Conservation (phyloP, 352 stramenopile species). For the Globisporangium parvum region DNA sequence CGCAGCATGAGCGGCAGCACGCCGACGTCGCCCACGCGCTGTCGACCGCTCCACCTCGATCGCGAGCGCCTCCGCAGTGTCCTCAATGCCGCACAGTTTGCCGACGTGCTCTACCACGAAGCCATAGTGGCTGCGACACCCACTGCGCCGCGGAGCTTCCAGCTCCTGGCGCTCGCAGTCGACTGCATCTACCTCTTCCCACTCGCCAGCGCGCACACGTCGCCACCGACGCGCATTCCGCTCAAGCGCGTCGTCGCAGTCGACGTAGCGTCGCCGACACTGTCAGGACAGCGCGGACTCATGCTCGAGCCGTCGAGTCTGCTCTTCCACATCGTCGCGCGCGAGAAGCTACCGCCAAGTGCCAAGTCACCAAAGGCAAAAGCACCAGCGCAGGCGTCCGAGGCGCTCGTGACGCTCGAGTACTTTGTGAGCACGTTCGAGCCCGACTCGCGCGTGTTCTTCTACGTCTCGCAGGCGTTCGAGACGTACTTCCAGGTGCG, state of each 20-base stretch:
- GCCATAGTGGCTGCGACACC: conserved; percentile 34
- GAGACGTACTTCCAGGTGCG: conserved; percentile 40
- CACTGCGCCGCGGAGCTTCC: conserved; percentile 21
- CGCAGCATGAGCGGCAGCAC: conserved; percentile 4
- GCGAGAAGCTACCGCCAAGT: conserved; percentile 9
- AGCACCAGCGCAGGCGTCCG: neutral
- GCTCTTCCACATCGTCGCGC: conserved; percentile 40
- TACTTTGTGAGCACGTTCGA: conserved; percentile 62
- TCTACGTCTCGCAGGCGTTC: conserved; percentile 34
- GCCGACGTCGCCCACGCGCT: conserved; percentile 38
- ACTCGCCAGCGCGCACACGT: conserved; percentile 19
- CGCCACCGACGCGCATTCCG: conserved; percentile 17
- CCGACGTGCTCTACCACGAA: conserved; percentile 46
- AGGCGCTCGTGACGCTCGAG: conserved; percentile 3
- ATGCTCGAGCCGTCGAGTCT: conserved; percentile 41
- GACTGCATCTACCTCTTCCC: conserved; percentile 43
- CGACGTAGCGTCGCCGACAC: conserved; percentile 30
- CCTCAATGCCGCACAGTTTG: conserved; percentile 27
- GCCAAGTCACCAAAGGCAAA: neutral
- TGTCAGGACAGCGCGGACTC: conserved; percentile 30
- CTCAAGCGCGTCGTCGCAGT: conserved; percentile 24
- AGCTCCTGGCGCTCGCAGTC: conserved; percentile 42
- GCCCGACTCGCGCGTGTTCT: conserved; percentile 47
- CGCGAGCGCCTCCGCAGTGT: conserved; percentile 39
- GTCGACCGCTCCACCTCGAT: conserved; percentile 46